These are phyloP conservation scores for Beta vulgaris DNA, from an alignment of 148 eudicot genomes.

Conservation along the genomic window DNA sequence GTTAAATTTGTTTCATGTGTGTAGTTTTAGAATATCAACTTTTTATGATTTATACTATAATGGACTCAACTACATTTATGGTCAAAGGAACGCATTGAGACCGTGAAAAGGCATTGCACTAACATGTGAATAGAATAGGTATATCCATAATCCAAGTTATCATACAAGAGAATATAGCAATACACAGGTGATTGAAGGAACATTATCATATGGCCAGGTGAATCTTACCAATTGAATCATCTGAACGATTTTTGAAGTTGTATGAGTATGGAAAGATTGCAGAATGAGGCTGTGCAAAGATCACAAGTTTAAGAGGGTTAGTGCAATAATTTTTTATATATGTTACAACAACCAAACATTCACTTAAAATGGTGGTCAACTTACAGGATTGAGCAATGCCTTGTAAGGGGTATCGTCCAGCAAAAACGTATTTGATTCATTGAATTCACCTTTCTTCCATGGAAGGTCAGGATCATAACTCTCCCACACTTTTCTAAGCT, in stretches of 20 bases:
- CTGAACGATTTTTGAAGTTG: conserved; percentile 50
- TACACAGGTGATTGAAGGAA: not conserved
- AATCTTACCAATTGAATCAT: conserved; percentile 66
- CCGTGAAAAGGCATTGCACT: too few relatives aligned
- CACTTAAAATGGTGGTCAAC: conserved; percentile 21
- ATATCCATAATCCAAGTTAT: too few relatives aligned
- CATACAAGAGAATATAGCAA: too few relatives aligned
- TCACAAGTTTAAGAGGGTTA: conserved; percentile 5
- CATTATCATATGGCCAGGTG: not conserved
- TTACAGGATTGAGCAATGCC: conserved; percentile 91
- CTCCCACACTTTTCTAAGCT: conserved; percentile 78
- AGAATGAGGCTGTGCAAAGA: conserved; percentile 56
- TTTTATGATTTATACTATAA: too few relatives aligned
- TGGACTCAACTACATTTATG: too few relatives aligned
- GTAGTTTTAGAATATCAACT: too few relatives aligned
- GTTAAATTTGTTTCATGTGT: too few relatives aligned
- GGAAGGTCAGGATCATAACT: conserved; percentile 41
- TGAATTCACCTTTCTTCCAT: conserved; percentile 66
- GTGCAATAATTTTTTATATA: not conserved
- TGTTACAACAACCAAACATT: not conserved
- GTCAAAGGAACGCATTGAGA: too few relatives aligned
- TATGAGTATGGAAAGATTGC: conserved; percentile 76
- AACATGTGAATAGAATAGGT: too few relatives aligned
- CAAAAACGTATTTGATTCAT: conserved; percentile 77
- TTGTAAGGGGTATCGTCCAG: conserved; percentile 98